Percentiles rank a stretch among this genome's conserved stretches.
phyloP scores from a whole-genome alignment of 495 filamentous ascomycete species.

The Terfezia boudieri region DNA sequence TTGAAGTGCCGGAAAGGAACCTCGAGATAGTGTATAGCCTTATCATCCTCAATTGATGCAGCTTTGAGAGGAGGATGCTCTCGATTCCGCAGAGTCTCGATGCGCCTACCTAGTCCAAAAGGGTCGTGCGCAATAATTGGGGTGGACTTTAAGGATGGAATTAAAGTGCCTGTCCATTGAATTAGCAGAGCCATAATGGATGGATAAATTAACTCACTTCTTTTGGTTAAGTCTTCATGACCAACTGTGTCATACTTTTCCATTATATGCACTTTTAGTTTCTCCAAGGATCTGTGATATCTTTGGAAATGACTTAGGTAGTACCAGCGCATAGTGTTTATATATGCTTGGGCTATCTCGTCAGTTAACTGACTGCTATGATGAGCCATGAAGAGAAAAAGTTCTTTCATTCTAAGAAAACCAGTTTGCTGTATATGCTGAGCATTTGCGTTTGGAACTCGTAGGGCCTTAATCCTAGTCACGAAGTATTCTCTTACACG shows the following conservation, averaged over 20 bases:
- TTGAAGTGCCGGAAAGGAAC: conserved; percentile 83
- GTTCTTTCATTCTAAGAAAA: conserved; percentile 65
- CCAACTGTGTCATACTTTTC: conserved; percentile 74
- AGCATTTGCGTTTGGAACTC: conserved; percentile 86
- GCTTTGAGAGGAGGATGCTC: conserved; percentile 43
- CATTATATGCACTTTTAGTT: conserved; percentile 56
- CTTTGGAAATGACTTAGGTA: conserved; percentile 79
- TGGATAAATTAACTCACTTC: conserved; percentile 22
- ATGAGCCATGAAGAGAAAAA: conserved; percentile 61
- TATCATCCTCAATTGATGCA: conserved; percentile 72
- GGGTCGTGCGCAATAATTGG: conserved; percentile 56
- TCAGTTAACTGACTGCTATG: conserved; percentile 59
- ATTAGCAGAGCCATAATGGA: too few relatives aligned
- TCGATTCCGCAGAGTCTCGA: conserved; percentile 51
- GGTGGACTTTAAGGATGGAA: conserved; percentile 11
- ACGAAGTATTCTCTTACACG: conserved; percentile 86
- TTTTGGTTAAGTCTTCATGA: conserved; percentile 44
- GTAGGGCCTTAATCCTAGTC: conserved; percentile 71
- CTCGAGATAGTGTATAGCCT: conserved; percentile 66
- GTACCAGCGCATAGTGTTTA: conserved; percentile 99
- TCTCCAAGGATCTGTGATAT: conserved; percentile 62
- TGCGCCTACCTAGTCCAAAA: conserved; percentile 64
- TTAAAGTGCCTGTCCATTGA: conserved; percentile 11
- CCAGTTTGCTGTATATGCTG: conserved; percentile 85
- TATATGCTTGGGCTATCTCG: conserved; percentile 79